These are phyloP conservation scores for Epichloe uncinata DNA, from an alignment of 2,329 filamentous ascomycete genomes.

Conservation along the genomic window DNA sequence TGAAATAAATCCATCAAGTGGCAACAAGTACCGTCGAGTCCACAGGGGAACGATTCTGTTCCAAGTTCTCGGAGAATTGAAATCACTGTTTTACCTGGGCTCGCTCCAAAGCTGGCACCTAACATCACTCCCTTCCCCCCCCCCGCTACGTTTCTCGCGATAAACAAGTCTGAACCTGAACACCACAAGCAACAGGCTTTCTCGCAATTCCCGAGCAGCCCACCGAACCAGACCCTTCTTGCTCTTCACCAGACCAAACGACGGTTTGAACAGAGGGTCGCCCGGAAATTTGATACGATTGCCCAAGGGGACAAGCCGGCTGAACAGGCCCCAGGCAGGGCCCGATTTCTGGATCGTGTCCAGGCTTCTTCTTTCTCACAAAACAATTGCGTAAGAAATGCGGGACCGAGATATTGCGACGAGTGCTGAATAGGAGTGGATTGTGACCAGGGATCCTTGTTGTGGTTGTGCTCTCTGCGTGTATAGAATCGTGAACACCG, in stretches of 20 bases:
- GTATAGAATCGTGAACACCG: neutral
- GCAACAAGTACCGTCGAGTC: neutral
- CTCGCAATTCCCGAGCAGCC: neutral
- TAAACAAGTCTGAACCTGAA: slow-evolving; percentile 2
- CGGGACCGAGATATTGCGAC: slow-evolving; percentile 13
- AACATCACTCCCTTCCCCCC: too few species aligned
- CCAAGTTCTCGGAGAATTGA: neutral
- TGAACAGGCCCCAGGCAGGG: neutral
- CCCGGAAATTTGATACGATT: slow-evolving; percentile 2
- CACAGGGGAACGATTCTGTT: neutral
- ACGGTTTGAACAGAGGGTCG: slow-evolving; percentile 12
- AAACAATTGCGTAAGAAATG: slow-evolving; percentile 13
- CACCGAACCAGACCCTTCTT: neutral
- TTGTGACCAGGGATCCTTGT: slow-evolving; percentile 11
- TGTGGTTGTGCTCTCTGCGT: neutral
- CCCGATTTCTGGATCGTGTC: neutral
- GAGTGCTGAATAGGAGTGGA: slow-evolving; percentile 23
- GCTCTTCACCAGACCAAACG: slow-evolving; percentile 16
- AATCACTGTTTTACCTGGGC: neutral
- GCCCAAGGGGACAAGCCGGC: neutral
- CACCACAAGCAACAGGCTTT: neutral
- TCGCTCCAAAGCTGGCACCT: neutral
- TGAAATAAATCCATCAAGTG: neutral
- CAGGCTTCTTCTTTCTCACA: neutral
- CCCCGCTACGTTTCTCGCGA: neutral